Conservation (phyloP, 305 asterid species). For the Rubia peregrina region DNA sequence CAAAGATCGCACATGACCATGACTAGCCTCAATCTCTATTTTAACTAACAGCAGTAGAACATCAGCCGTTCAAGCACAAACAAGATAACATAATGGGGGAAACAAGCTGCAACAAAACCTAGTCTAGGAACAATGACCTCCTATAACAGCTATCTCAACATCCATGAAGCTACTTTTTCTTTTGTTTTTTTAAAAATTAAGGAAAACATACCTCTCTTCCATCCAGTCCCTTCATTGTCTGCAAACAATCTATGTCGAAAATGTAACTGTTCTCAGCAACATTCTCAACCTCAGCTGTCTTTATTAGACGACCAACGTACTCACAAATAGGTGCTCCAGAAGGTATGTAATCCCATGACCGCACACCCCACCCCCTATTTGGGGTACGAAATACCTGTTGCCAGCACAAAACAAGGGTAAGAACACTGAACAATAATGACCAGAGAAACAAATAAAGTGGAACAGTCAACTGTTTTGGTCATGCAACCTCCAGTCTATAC, state of each 20-base stretch:
- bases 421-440: constrained; percentile 6
- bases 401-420: constrained; percentile 7
- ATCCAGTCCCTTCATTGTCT: constrained; percentile 78
- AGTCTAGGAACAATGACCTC: no score
- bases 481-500: constrained; percentile 65
- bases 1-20: neutral
- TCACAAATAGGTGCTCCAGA: constrained; percentile 90
- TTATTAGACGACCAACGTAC: constrained; percentile 59
- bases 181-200: neutral
- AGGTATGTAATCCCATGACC: constrained; percentile 84
- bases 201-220: constrained; percentile 66
- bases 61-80: no score
- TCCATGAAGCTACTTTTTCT: no score
- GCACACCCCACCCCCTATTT: constrained; percentile 87
- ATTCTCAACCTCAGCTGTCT: constrained; percentile 45
- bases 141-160: no score
- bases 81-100: no score
- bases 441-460: constrained; percentile 9
- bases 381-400: constrained; percentile 76
- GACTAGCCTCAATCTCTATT: no score
- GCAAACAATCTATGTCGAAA: constrained; percentile 85
- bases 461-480: constrained; percentile 1
- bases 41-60: no score
- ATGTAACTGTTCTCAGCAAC: constrained; percentile 61
- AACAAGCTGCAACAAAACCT: no score